Conservation (phyloP, 306 rosid species). For the Vigna reflexopilosa region DNA sequence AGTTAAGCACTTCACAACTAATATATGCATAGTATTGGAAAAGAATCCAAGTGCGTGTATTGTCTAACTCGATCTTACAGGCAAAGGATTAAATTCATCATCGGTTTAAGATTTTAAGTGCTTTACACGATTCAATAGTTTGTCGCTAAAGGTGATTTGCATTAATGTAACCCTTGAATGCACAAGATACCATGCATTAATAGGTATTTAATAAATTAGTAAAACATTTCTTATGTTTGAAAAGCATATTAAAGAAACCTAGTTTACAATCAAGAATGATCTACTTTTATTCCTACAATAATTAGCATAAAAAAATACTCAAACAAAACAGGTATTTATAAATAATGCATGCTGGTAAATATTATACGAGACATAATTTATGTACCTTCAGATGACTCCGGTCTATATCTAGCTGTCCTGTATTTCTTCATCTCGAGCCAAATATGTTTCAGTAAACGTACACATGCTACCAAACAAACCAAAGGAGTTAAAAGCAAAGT, state of each 20-base stretch:
- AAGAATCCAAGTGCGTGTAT: background rate
- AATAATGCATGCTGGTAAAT: background rate
- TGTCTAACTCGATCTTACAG: background rate
- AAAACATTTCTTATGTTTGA: slow-evolving; percentile 8
- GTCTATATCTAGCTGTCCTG: slow-evolving; percentile 93
- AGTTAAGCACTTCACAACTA: background rate
- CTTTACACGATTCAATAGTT: slow-evolving; percentile 15
- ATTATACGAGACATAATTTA: slow-evolving; percentile 13
- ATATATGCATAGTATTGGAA: background rate
- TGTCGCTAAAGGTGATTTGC: slow-evolving; percentile 10
- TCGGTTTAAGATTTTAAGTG: background rate
- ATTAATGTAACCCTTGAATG: slow-evolving; percentile 19
- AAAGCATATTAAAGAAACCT: slow-evolving; percentile 13
- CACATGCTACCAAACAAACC: slow-evolving; percentile 27
- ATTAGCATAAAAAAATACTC: background rate
- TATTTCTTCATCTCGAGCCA: slow-evolving; percentile 75
- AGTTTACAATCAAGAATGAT: slow-evolving; percentile 16
- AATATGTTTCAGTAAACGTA: slow-evolving; percentile 38
- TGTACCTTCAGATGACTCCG: slow-evolving; percentile 85
- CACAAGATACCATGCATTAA: slow-evolving; percentile 17
- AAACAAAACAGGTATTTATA: background rate
- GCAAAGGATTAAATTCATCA: background rate
- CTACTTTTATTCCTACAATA: background rate
- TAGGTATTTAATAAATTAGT: slow-evolving; percentile 28
- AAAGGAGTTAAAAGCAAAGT: slow-evolving; percentile 29